Evolutionary conservation across 331 rosid species (phyloP), one percentile per base, ranked within the genome.

Genomic region (Pyracantha coccinea): DNA sequence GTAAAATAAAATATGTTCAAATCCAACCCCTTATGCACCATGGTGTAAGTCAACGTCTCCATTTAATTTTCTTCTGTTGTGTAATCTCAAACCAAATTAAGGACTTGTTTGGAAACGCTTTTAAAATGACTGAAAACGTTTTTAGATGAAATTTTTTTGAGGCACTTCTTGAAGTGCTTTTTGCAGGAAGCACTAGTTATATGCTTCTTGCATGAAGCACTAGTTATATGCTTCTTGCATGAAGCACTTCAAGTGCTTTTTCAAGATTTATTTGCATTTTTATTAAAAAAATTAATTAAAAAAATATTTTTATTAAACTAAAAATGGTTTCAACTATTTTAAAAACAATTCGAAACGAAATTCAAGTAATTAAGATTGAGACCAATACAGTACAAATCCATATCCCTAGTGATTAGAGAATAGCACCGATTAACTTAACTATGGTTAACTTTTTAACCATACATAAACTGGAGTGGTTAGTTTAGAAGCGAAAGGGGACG

Each of bases 61-160:
- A 4, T 28, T 29, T 16, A 62, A 25, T 24, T 14, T 60, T 13
- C 4, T 17, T 1, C 10, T 1, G 0, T 50, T 6, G 55, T 19
- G 7, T 50, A 50, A 50, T 50, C 55, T 50, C 55, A 7, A 50
- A 50, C 1, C 55, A 17, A 50, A 50, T 19, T 17, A 2, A 38
- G 13, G 0, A 38, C 14, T 38, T 1, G 1, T 38, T 0, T 38
- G 4, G 4, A 10, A 38, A 0, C 10, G 4, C 0, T 9, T 38
- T 38, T 10, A 38, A 38, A 38, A 38, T 10, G 13, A 38, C 0
- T 38, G 0, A 38, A 38, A 38, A 1, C 0, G 0, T 38, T 0
- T 38, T 38, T 9, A 10, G 4, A 38, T 1, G 13, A 38, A 38
- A 38, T 35, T 38, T 38, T 10, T 38, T 38, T 9, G 45, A 38